Conservation (phyloP, 192 early-diverging fungal species). For the Gamsiella multidivaricata region DNA sequence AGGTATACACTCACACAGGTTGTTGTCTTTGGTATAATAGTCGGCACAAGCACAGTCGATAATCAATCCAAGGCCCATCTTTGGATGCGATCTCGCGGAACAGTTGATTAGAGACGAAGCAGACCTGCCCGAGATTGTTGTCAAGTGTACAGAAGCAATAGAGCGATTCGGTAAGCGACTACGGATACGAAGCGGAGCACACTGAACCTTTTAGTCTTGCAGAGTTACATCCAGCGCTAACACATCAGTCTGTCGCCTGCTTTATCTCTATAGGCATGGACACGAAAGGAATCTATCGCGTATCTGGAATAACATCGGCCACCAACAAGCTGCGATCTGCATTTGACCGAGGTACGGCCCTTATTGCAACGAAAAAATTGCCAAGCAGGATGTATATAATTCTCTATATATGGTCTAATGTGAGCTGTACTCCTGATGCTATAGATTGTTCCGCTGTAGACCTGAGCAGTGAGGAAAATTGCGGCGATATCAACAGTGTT, state of each 20-base stretch:
- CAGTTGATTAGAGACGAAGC: slow-evolving; percentile 77
- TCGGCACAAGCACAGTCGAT: slow-evolving; percentile 67
- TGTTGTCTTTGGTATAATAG: too few species aligned
- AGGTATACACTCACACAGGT: too few species aligned
- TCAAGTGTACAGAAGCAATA: slow-evolving; percentile 83
- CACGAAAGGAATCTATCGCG: slow-evolving; percentile 89
- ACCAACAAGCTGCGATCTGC: slow-evolving; percentile 77
- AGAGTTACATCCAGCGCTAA: too few species aligned
- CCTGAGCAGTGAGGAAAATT: slow-evolving; percentile 67
- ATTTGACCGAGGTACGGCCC: slow-evolving; percentile 78
- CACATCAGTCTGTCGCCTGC: background rate
- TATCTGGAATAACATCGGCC: slow-evolving; percentile 82
- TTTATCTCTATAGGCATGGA: slow-evolving; percentile 60
- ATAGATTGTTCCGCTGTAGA: slow-evolving; percentile 73
- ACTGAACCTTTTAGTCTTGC: too few species aligned
- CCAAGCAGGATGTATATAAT: too few species aligned
- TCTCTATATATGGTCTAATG: too few species aligned
- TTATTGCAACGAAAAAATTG: too few species aligned
- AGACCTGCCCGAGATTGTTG: slow-evolving; percentile 81
- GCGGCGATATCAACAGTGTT: slow-evolving; percentile 84
- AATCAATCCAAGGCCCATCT: slow-evolving; percentile 79
- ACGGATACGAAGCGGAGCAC: too few species aligned
- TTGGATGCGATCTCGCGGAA: slow-evolving; percentile 81
- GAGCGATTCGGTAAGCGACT: slow-evolving; percentile 69
- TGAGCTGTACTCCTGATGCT: background rate